A percentile compares a stretch with the other conserved stretches of the same genome.
Conservation (phyloP, 371 early-diverging fungal genomes). For the Polyrhizophydium stewartii region DNA sequence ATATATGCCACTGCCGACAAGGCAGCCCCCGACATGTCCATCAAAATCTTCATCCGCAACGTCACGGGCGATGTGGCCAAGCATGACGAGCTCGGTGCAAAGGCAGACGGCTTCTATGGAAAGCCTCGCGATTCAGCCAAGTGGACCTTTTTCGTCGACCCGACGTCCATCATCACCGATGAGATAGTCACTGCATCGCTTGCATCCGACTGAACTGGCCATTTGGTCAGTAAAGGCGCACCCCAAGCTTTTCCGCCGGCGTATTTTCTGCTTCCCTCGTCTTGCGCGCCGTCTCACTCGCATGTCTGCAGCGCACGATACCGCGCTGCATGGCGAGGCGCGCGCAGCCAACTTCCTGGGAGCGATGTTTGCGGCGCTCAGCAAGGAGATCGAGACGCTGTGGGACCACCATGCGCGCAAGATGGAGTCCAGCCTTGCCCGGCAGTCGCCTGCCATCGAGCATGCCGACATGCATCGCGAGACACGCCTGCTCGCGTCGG, state of each 20-base stretch:
- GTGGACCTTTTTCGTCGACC: conserved; percentile 10
- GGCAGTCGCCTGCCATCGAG: too few species aligned
- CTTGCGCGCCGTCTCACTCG: too few species aligned
- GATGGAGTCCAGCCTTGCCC: too few species aligned
- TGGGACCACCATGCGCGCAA: neutral
- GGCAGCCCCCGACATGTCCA: neutral
- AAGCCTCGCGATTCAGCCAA: neutral
- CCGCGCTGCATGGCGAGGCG: too few species aligned
- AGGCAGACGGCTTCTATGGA: neutral
- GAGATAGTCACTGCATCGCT: conserved; percentile 5
- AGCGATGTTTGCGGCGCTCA: neutral
- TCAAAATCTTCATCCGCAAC: conserved; percentile 83
- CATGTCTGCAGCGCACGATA: too few species aligned
- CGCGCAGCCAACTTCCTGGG: neutral
- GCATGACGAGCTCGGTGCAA: neutral
- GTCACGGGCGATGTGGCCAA: conserved; percentile 37
- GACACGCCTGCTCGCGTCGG: too few species aligned
- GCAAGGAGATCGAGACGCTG: neutral
- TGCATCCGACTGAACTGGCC: too few species aligned
- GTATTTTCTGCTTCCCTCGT: too few species aligned
- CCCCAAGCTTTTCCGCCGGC: too few species aligned
- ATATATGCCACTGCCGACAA: conserved; percentile 62
- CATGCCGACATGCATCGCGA: too few species aligned
- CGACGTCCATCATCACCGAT: conserved; percentile 10
- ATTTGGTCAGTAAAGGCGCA: too few species aligned